These are phyloP conservation scores for Vitis rotundifolia DNA, from an alignment of 164 flowering plant genomes.

Conservation along the genomic window DNA sequence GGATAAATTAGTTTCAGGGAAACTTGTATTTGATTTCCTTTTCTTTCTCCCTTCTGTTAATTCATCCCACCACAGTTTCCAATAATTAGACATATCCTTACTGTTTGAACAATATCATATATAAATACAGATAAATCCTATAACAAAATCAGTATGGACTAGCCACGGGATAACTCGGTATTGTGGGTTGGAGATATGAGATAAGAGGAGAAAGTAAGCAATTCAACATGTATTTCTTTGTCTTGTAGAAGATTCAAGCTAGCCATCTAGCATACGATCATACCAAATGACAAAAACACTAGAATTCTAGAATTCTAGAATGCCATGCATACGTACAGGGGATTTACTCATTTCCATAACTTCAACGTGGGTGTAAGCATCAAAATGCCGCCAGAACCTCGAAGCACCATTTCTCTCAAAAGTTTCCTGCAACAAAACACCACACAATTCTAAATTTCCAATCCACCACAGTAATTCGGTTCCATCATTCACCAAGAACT, in stretches of 20 bases:
- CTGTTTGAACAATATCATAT: no score
- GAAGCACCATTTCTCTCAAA: conserved; percentile 66
- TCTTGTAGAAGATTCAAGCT: neutral
- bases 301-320: neutral
- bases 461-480: neutral
- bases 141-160: no score
- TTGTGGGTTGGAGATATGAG: no score
- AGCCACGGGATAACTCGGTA: no score
- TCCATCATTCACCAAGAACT: neutral
- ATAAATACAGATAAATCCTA: no score
- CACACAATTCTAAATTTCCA: neutral
- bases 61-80: no score
- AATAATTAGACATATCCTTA: no score
- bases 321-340: conserved; percentile 20
- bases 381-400: conserved; percentile 82
- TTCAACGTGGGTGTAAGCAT: conserved; percentile 34
- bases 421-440: conserved; percentile 49
- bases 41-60: no score
- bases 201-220: no score
- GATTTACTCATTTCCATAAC: conserved; percentile 16
- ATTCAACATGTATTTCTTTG: no score
- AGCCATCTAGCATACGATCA: neutral
- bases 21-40: no score
- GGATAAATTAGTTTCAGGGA: no score
- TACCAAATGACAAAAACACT: neutral